Base-by-base conservation (phyloP, 2,329 filamentous ascomycete species). In the Colletotrichum euphorbiae region DNA sequence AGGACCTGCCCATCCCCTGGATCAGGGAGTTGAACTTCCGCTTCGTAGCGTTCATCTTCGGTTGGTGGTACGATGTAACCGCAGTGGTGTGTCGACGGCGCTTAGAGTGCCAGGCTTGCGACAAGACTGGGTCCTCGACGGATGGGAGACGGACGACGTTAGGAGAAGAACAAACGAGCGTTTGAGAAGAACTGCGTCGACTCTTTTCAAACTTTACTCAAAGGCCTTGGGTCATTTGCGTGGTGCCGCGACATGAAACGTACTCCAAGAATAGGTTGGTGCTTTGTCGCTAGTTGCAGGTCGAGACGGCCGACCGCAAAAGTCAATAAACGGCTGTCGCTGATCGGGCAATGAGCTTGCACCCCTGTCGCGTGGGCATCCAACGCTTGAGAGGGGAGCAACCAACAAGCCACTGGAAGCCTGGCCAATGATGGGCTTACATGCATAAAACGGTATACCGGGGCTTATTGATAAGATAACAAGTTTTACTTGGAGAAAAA, bases 21-120 rank as follows among this genome's bases (percentile, higher is more conserved):
- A 94, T 83, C 15, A 94, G 84, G 74, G 87, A 86, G 79, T 94
- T 91, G 82, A 94, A 94, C 79, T 94, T 94, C 73, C 92, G 87
- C 81, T 94, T 95, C n/a, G 90, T 93, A 24, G 90, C 88, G 76
- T 92, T 92, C 83, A 94, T 92, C 71, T 68, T 81, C 60, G 46
- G 61, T 48, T 21, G 11, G 56, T 66, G 51, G 42, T 63, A 42
- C 31, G 40, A 50, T 48, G 69, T 58, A 65, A 42, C 12, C 40
- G 52, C 43, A 24, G 50, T 45, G 19, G 28, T 28, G 28, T 28
- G 28, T 28, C 1, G 38, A n/a, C 28, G 19, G 45, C 59, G 56
- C 21, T 45, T 48, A n/a, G 19, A 40, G 28, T 51, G 28, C 40
- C n/a, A 15, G 43, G 43, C 28, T 43, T 40, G 58, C 36, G 36